phyloP scores from a whole-genome alignment of 2,329 filamentous ascomycete species.

The Pseudogymnoascus sp. region DNA sequence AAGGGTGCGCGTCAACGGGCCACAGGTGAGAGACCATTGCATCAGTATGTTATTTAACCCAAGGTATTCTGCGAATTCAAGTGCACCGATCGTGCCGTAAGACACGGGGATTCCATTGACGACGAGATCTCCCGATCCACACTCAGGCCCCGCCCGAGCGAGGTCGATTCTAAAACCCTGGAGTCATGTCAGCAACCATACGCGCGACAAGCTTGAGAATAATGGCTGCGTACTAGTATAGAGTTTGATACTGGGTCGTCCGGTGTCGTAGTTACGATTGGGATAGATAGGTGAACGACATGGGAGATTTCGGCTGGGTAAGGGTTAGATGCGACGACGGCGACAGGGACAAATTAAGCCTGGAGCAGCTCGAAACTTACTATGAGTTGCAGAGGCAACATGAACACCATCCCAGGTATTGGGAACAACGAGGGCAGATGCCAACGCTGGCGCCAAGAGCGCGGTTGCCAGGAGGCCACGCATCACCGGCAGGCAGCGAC shows the following conservation, averaged over 20 bases:
- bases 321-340: not conserved
- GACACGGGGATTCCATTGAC: not conserved
- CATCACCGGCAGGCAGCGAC: not conserved
- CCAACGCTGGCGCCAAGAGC: slow-evolving; percentile 9
- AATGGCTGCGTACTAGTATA: not conserved
- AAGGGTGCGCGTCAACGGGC: slow-evolving; percentile 4
- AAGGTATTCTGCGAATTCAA: not conserved
- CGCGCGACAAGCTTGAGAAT: not conserved
- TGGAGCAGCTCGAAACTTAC: not conserved
- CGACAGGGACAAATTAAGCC: not conserved
- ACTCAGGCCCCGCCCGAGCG: not conserved
- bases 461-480: slow-evolving; percentile 5
- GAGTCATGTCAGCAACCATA: not conserved
- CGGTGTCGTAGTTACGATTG: not conserved
- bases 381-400: not conserved
- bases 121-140: slow-evolving; percentile 1
- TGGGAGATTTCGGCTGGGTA: not conserved
- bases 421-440: slow-evolving; percentile 6
- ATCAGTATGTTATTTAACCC: not conserved
- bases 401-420: slow-evolving; percentile 3
- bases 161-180: not conserved
- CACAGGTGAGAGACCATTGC: slow-evolving; percentile 1
- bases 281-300: not conserved
- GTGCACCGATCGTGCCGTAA: not conserved
- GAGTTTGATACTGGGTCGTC: not conserved